These are phyloP conservation scores for Ceratonia siliqua DNA, from an alignment of 306 rosid genomes.

Conservation along the genomic window DNA sequence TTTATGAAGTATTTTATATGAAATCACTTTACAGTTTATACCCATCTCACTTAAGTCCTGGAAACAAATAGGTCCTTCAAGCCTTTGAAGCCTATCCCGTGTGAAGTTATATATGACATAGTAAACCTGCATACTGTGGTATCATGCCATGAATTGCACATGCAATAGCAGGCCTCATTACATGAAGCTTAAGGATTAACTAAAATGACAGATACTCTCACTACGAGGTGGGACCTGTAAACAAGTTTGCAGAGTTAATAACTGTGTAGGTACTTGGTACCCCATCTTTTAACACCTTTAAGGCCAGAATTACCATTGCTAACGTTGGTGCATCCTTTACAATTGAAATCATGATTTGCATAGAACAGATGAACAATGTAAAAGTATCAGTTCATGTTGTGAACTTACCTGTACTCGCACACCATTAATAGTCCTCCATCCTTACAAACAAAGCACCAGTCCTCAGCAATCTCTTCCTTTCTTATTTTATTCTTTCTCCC, in stretches of 20 bases:
- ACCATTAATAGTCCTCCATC: slow-evolving; percentile 59
- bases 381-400: neutral
- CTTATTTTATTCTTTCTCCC: slow-evolving; percentile 36
- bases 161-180: slow-evolving; percentile 8
- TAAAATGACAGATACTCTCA: neutral
- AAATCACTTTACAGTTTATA: neutral
- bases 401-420: slow-evolving; percentile 55
- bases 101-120: neutral
- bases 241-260: neutral
- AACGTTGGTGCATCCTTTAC: neutral
- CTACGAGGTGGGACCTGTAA: neutral
- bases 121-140: neutral
- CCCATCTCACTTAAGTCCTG: neutral
- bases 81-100: neutral
- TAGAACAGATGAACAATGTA: neutral
- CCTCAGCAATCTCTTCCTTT: slow-evolving; percentile 61
- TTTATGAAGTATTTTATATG: neutral
- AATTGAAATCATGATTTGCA: neutral
- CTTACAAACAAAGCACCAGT: slow-evolving; percentile 60
- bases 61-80: neutral
- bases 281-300: neutral
- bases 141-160: neutral
- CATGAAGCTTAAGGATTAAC: neutral
- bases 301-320: neutral
- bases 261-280: neutral